phyloP scores from a whole-genome alignment of 768 basidiomycete genomes.

The Phylloporus rhodoxanthus region DNA sequence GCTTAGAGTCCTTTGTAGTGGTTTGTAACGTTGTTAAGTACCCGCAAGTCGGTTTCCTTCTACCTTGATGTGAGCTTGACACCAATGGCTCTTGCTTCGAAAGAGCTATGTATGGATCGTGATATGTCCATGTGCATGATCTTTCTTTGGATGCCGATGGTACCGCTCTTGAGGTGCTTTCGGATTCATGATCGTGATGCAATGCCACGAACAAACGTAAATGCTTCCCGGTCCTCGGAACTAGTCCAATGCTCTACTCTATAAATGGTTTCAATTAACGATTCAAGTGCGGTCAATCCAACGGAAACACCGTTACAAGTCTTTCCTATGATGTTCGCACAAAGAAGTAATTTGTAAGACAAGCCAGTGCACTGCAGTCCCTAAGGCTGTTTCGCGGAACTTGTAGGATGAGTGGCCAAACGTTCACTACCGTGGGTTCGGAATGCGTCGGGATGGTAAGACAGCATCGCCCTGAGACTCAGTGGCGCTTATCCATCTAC shows the following conservation, averaged over 20 bases:
- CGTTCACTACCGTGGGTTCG: no score
- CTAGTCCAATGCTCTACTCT: background rate
- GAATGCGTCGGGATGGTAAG: no score
- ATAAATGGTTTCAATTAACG: no score
- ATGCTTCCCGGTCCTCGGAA: background rate
- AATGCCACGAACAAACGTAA: background rate
- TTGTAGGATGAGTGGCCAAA: no score
- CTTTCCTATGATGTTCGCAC: no score
- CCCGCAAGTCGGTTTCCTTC: background rate
- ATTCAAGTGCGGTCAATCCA: no score
- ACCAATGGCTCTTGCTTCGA: background rate
- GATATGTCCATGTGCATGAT: background rate
- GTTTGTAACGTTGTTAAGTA: conserved; percentile 9
- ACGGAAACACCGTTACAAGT: no score
- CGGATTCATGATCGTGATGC: background rate
- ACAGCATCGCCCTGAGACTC: no score
- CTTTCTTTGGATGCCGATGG: background rate
- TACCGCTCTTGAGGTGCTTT: background rate
- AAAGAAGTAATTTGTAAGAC: no score
- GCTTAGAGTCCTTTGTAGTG: conserved; percentile 14
- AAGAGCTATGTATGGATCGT: background rate
- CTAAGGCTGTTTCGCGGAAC: no score
- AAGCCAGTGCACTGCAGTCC: no score
- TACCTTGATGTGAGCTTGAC: background rate
- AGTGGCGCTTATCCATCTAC: no score